Conservation (phyloP, 176 grass and related monocot species). For the Oryza coarctata region DNA sequence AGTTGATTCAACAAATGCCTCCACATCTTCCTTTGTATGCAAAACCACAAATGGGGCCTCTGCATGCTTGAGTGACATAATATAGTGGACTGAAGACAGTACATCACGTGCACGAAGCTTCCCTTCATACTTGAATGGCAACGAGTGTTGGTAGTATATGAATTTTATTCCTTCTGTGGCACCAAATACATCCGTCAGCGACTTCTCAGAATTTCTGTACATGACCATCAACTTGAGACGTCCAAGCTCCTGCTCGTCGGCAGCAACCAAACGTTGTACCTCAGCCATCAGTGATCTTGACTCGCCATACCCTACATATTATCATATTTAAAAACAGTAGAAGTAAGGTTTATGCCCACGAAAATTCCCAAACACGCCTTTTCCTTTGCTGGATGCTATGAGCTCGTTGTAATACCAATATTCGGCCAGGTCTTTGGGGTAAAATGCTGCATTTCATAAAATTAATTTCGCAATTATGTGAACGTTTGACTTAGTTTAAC, state of each 20-base stretch:
- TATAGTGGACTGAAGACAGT: conserved; percentile 58
- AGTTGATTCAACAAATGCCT: conserved; percentile 67
- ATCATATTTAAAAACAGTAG: conserved; percentile 3
- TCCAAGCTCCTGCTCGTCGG: conserved; percentile 45
- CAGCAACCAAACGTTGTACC: conserved; percentile 44
- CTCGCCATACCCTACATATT: conserved; percentile 80
- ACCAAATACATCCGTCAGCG: conserved; percentile 62
- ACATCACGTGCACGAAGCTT: conserved; percentile 61
- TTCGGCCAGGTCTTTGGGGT: neutral
- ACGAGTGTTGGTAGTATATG: conserved; percentile 62
- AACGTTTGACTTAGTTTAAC: neutral
- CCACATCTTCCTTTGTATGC: conserved; percentile 65
- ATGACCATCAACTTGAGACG: conserved; percentile 75
- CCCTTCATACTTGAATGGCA: conserved; percentile 82
- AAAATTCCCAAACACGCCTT: neutral
- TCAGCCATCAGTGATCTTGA: conserved; percentile 83
- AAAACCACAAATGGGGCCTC: conserved; percentile 70
- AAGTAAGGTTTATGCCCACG: neutral
- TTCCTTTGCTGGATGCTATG: neutral
- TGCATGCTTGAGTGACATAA: conserved; percentile 61
- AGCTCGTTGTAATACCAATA: neutral
- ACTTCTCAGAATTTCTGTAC: conserved; percentile 82
- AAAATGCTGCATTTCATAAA: neutral
- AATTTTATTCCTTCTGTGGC: conserved; percentile 65
- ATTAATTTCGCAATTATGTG: neutral